Percentiles rank a stretch among this genome's conserved stretches.
These are phyloP conservation scores for Clonostachys chloroleuca DNA, from an alignment of 2,329 filamentous ascomycete genomes.

Conservation along the genomic window DNA sequence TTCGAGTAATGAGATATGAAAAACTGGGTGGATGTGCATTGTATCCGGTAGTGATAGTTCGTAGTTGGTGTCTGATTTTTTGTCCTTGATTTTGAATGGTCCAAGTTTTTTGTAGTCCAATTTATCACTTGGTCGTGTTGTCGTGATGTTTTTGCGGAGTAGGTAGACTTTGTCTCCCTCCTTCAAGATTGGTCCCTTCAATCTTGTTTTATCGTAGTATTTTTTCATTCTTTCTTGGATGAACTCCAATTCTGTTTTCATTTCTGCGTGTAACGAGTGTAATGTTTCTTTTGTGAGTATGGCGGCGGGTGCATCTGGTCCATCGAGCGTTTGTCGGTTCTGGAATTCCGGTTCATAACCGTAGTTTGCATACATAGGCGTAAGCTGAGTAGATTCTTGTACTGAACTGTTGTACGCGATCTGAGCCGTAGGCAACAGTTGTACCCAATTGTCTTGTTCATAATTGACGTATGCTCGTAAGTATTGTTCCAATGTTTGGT, in stretches of 20 bases:
- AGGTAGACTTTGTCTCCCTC: slow-evolving; percentile 9
- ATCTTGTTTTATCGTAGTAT: slow-evolving; percentile 8
- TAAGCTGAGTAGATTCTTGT: background rate
- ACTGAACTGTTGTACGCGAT: slow-evolving; percentile 1
- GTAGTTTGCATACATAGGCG: slow-evolving; percentile 3
- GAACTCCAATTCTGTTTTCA: slow-evolving; percentile 4
- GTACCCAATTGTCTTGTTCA: background rate
- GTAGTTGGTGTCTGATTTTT: slow-evolving; percentile 9
- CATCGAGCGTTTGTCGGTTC: background rate
- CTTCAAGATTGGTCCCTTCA: slow-evolving; percentile 7
- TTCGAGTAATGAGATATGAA: no score
- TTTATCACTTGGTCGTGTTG: slow-evolving; percentile 7
- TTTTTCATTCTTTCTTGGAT: slow-evolving; percentile 4
- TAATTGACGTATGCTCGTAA: slow-evolving; percentile 1
- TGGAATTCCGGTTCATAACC: background rate
- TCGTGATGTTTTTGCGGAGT: slow-evolving; percentile 8
- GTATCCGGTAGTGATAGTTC: no score
- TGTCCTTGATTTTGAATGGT: slow-evolving; percentile 1
- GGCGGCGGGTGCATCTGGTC: slow-evolving; percentile 1
- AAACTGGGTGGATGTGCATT: no score
- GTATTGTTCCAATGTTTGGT: slow-evolving; percentile 1
- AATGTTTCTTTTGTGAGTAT: background rate
- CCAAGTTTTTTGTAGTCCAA: slow-evolving; percentile 8
- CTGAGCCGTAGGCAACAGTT: no score
- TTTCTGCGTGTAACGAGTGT: no score